Evolutionary conservation across 495 filamentous ascomycete genomes (phyloP), one percentile per base, ranked within the genome.

Genomic region (Sphaerosporella brunnea): DNA sequence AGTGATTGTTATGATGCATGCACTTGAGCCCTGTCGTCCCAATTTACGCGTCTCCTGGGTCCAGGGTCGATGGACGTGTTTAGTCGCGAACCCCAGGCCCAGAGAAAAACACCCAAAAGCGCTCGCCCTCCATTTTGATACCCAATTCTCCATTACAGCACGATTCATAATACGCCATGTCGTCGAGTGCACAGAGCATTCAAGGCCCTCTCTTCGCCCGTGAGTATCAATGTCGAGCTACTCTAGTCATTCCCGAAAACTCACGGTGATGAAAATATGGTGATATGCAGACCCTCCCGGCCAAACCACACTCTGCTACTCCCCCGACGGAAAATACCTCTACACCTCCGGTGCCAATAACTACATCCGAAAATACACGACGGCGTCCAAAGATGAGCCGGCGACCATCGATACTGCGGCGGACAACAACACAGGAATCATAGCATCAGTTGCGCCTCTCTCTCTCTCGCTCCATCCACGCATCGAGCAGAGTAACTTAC

Each of bases 311-410:
- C 59, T 81, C 13, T 62, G 73, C 45, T 82, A 83, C 60, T 80
- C 79, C 4, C 78, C 79, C 1, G 69, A 83, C 53, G 79, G 80
- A 15, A 72, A 67, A 59, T 71, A 72, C 43, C 64, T 84, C 10
- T 71, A 96, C 50, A 97, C 90, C 10, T 84, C 79, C 45, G 90
- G 90, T 28, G 79, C 81, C 26, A 93, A 96, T 64, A 83, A 87
- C 56, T 79, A 80, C 15, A 82, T 93, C 55, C 80, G 90, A 23
- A 74, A 95, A 40, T 97, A 88, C 68, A 80, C 78, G 41, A 86
- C 84, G 13, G 86, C 82, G 34, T 83, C 78, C 16, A 84, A 92
- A 66, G 87, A 83, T 40, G 90, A 95, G 57, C 90, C 90, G 10
- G 74, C 71, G 45, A 93, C 82, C 26, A 78, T 97, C 24, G 90